Base-by-base conservation (phyloP, 1,284 basidiomycete genomes). In the Naganishia sp. region DNA sequence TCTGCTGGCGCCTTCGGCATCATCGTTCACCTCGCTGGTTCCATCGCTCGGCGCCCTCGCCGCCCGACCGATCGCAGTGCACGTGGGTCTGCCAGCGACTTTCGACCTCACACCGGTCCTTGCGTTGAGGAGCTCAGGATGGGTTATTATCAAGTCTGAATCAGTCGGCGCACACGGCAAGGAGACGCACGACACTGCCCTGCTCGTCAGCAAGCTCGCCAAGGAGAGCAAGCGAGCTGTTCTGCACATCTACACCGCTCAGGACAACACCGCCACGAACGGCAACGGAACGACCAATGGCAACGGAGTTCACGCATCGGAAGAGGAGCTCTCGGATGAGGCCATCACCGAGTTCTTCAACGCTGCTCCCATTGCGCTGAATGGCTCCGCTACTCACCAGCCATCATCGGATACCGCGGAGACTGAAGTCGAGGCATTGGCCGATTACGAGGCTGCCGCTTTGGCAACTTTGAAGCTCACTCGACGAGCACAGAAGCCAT, bases 181-280 rank as follows among this genome's bases (percentile, higher is more conserved):
- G 74, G 84, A 89, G 71, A 87, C 88, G 2, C 86, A 89, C 73
- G 88, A 90, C 74, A 84, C 89, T 72, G 86, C 87, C 13, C 78
- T 90, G 18, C 81, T 90, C n/a, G 88, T 88, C 28, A 84, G 86
- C 64, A 84, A 85, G 55, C 79, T 91, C 49, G 88, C 90, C 3
- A 81, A 82, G 59, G 80, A 83, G 11, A 82, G 86, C 70, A 82
- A 82, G 4, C 77, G 84, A 61, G 80, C 82, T 31, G 59, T 67
- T 45, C 65, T 70, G 43, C 69, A 70, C 55, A 69, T 69, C 36
- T 70, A 70, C 48, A 53, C 66, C 16, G 28, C 52, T 6, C 54
- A 44, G 31, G 55, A 31, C 36, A 21, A 48, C 6, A 31, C 39
- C 3, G 23, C 23, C 11, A 23, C 21, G 23, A 71, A 75, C 70